These are phyloP conservation scores for Aspergillus kassunensis DNA, from an alignment of 495 filamentous ascomycete genomes.

Conservation along the genomic window DNA sequence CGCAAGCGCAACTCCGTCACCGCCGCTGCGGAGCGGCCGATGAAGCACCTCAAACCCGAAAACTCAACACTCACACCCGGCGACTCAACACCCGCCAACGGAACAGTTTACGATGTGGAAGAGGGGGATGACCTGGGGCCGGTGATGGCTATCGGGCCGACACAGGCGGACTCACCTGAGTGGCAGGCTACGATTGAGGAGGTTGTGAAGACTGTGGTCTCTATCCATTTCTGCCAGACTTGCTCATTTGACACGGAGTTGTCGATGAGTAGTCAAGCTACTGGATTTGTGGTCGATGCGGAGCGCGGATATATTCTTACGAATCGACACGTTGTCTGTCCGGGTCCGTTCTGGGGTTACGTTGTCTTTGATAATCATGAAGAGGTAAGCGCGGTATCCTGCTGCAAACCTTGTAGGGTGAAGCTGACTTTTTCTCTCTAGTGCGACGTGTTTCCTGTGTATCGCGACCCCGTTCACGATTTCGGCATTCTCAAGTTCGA, in stretches of 20 bases:
- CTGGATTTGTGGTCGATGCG: slow-evolving; percentile 96
- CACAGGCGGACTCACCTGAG: slow-evolving; percentile 79
- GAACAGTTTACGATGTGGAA: slow-evolving; percentile 45
- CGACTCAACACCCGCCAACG: slow-evolving; percentile 46
- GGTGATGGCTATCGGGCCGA: slow-evolving; percentile 39
- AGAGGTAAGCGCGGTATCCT: slow-evolving; percentile 49
- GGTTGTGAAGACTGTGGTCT: slow-evolving; percentile 89
- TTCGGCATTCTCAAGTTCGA: slow-evolving; percentile 97
- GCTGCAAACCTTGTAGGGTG: background rate
- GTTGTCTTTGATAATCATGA: slow-evolving; percentile 98
- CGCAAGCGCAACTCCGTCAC: slow-evolving; percentile 57
- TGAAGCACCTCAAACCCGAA: slow-evolving; percentile 53
- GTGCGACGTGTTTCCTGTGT: slow-evolving; percentile 96
- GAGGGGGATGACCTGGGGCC: slow-evolving; percentile 43
- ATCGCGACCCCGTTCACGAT: slow-evolving; percentile 97
- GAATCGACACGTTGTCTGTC: slow-evolving; percentile 91
- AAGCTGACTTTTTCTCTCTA: slow-evolving; percentile 28
- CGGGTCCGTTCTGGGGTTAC: slow-evolving; percentile 96
- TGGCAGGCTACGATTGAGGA: slow-evolving; percentile 96
- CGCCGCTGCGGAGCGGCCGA: slow-evolving; percentile 47
- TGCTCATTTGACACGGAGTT: slow-evolving; percentile 96
- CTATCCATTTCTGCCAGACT: slow-evolving; percentile 97
- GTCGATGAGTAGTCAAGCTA: slow-evolving; percentile 90
- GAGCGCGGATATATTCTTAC: slow-evolving; percentile 88
- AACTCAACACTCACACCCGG: slow-evolving; percentile 38